Conservation (phyloP, 2,329 filamentous ascomycete species). For the Scedosporium aurantiacum region DNA sequence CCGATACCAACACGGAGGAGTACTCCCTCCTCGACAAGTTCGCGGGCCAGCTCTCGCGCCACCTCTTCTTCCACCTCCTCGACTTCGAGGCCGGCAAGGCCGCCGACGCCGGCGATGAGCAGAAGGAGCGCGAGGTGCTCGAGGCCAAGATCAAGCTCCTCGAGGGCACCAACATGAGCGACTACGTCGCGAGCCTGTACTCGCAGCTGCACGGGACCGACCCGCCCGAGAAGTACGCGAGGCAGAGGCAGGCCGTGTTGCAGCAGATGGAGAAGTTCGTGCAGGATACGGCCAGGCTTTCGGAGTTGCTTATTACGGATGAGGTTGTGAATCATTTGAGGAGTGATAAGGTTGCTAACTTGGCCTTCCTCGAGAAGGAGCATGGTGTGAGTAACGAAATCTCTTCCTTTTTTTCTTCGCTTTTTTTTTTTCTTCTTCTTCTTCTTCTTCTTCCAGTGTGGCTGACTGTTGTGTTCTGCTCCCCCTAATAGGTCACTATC, state of each 20-base stretch:
- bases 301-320: conserved; percentile 74
- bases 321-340: conserved; percentile 83
- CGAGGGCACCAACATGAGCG: conserved; percentile 97
- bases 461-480: neutral
- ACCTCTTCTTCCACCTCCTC: conserved; percentile 91
- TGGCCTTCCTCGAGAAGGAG: conserved; percentile 95
- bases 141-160: conserved; percentile 87
- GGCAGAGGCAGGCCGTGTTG: conserved; percentile 83
- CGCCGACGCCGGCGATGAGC: conserved; percentile 55
- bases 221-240: conserved; percentile 72
- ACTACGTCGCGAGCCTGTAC: conserved; percentile 89
- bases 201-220: conserved; percentile 75
- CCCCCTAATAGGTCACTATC: conserved; percentile 54
- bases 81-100: conserved; percentile 81
- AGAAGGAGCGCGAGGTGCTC: conserved; percentile 57
- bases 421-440: neutral
- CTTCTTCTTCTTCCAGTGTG: neutral
- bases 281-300: conserved; percentile 81
- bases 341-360: conserved; percentile 96
- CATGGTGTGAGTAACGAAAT: conserved; percentile 58
- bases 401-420: neutral
- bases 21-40: conserved; percentile 42
- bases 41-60: conserved; percentile 84
- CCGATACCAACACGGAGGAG: conserved; percentile 7
- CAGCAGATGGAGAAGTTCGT: conserved; percentile 72